Evolutionary conservation across 2,329 filamentous ascomycete species (phyloP), one percentile per base, ranked within the genome.

Genomic region (Chaetomium sp.): DNA sequence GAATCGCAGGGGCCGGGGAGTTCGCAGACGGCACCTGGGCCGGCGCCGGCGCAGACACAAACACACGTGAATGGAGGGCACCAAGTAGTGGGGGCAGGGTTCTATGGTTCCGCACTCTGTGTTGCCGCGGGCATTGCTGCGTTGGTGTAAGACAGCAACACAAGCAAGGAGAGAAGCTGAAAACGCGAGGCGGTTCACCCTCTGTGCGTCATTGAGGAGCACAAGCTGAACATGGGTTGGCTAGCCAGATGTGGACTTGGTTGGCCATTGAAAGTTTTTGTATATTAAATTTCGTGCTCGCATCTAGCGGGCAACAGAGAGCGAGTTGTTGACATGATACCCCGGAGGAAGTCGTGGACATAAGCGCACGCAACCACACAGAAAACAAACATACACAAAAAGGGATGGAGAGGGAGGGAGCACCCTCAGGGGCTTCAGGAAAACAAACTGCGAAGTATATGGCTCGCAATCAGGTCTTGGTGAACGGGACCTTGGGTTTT

Each of bases 1-100:
- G 68, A 71, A 54, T 70, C 71, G 11, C 59, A 68, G 5, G 59
- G 62, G 35, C 61, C 66, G 27, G 65, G 64, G 27, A 61, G 61
- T 37, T 58, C 40, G 2, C 49, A 47, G 42, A 41, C 63, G 12
- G 47, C 60, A 5, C 52, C 57, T 7, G 51, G 56, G 10, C 56
- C 65, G 10, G 53, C 64, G 5, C 14, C 40, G 40, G 6, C 40
- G 11, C 6, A n/a, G 40, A 49, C 62, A 1, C 62, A 67, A 9
- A 67, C 68, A 4, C 49, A 61, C 27, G 56, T 58, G 6, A 68
- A 67, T 12, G 54, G 61, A 0, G 65, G 64, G 1, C 62, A 61
- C 32, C 64, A 62, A 27, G 19, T 27, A 46, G 49, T 65, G 58
- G 62, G 51, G 50, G 56, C 58, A 59, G 60, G 59, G 43, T 44